phyloP scores from a whole-genome alignment of 352 stramenopile species.

The Elongisporangium undulatum region DNA sequence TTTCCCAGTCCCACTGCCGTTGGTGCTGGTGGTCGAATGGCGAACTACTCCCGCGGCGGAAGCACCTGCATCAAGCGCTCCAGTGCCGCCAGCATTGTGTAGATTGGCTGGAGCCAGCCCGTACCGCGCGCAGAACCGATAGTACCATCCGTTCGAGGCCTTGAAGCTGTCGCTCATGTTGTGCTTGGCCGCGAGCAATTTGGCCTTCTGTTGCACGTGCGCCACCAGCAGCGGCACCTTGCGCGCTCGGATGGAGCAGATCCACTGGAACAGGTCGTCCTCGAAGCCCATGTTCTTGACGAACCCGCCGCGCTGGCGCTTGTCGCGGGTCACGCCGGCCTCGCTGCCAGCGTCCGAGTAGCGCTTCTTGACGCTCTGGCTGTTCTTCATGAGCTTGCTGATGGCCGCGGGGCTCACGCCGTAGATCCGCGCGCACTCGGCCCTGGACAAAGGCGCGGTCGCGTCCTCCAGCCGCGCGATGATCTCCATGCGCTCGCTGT shows the following conservation, averaged over 20 bases:
- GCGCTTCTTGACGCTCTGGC: conserved; percentile 61
- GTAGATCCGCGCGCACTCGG: conserved; percentile 55
- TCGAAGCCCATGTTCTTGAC: conserved; percentile 55
- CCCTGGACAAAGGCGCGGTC: conserved; percentile 36
- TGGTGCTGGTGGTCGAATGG: neutral
- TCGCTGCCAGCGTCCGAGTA: conserved; percentile 46
- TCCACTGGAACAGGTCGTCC: conserved; percentile 66
- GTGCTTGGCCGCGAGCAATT: conserved; percentile 34
- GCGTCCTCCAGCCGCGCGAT: conserved; percentile 62
- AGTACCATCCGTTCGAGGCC: conserved; percentile 77
- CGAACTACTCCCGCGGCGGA: neutral
- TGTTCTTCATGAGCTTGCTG: conserved; percentile 78
- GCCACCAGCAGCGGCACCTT: conserved; percentile 43
- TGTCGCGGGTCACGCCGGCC: conserved; percentile 24
- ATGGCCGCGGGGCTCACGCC: conserved; percentile 68
- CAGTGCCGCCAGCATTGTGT: conserved; percentile 9
- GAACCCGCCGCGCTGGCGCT: conserved; percentile 61
- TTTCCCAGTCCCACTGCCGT: neutral
- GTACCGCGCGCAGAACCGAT: conserved; percentile 69
- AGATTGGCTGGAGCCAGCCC: conserved; percentile 37
- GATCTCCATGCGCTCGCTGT: conserved; percentile 76
- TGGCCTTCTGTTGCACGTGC: conserved; percentile 55
- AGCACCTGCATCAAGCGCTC: conserved; percentile 1
- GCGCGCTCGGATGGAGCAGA: conserved; percentile 41
- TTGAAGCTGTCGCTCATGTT: conserved; percentile 41